Conservation (phyloP, 352 stramenopile species). For the Phytophthora chlamydospora region DNA sequence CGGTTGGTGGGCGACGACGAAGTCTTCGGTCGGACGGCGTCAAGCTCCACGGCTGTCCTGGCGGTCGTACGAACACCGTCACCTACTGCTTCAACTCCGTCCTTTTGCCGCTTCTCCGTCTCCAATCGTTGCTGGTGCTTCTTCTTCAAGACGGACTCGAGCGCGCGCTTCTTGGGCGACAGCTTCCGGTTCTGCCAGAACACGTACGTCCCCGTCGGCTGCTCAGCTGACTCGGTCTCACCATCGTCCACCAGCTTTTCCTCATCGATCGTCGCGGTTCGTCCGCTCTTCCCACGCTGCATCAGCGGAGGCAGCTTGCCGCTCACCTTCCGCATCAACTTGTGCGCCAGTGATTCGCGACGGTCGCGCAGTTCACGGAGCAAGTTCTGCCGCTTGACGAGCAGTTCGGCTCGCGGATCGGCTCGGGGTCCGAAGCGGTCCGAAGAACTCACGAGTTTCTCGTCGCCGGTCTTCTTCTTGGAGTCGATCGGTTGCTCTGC, state of each 20-base stretch:
- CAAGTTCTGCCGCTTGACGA: constrained; percentile 78
- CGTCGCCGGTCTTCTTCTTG: constrained; percentile 1
- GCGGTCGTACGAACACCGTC: background rate
- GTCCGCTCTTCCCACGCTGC: constrained; percentile 36
- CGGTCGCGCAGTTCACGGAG: constrained; percentile 74
- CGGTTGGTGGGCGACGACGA: constrained; percentile 22
- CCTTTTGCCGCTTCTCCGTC: constrained; percentile 13
- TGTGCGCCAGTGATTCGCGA: constrained; percentile 74
- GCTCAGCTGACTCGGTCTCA: constrained; percentile 1
- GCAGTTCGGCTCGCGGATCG: constrained; percentile 56
- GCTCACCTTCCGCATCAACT: constrained; percentile 67
- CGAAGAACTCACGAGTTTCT: constrained; percentile 58
- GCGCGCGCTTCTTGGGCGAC: constrained; percentile 67
- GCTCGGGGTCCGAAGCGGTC: constrained; percentile 56
- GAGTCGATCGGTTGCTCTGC: background rate
- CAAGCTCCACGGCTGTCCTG: constrained; percentile 2
- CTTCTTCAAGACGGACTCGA: constrained; percentile 73
- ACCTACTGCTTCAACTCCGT: background rate
- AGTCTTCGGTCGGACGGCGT: constrained; percentile 8
- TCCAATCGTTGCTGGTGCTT: constrained; percentile 50
- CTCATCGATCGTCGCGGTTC: constrained; percentile 7
- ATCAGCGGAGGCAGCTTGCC: constrained; percentile 50
- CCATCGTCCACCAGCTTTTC: background rate
- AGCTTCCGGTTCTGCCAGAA: constrained; percentile 73
- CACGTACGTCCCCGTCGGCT: constrained; percentile 55